These are phyloP conservation scores for Metschnikowia koreensis DNA, from an alignment of 805 yeast genomes.

Conservation along the genomic window DNA sequence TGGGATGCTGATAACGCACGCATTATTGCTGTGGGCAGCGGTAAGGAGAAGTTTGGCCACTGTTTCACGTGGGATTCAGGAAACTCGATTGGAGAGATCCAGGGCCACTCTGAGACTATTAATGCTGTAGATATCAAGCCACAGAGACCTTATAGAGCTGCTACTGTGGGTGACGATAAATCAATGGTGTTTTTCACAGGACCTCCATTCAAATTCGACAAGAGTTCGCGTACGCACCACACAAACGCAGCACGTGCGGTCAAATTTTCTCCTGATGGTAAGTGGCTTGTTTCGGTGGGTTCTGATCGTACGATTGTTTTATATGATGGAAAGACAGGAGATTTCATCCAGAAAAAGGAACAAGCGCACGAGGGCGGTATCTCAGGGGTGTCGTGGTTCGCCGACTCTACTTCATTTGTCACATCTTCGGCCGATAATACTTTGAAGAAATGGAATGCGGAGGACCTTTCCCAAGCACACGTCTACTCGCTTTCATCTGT, in stretches of 20 bases:
- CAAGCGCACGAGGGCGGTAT: conserved; percentile 75
- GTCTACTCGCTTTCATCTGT: conserved; percentile 44
- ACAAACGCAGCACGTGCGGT: conserved; percentile 78
- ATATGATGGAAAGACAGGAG: conserved; percentile 89
- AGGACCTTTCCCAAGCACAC: conserved; percentile 33
- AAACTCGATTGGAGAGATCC: conserved; percentile 93
- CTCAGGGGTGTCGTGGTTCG: conserved; percentile 71
- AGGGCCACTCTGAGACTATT: conserved; percentile 84
- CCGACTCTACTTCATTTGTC: conserved; percentile 54
- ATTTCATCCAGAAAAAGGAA: conserved; percentile 50
- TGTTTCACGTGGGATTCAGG: conserved; percentile 94
- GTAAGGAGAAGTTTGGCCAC: conserved; percentile 87
- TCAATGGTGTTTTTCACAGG: conserved; percentile 83
- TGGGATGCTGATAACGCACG: conserved; percentile 92
- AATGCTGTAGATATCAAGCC: conserved; percentile 84
- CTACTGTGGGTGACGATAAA: conserved; percentile 87
- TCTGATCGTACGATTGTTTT: conserved; percentile 74
- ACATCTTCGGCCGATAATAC: conserved; percentile 84
- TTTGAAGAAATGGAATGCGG: conserved; percentile 63
- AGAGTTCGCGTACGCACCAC: conserved; percentile 72
- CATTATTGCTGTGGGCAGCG: conserved; percentile 92
- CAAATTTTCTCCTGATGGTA: conserved; percentile 78
- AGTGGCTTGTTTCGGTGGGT: conserved; percentile 73
- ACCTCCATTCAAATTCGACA: conserved; percentile 87
- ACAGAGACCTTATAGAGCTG: conserved; percentile 88